Evolutionary conservation across 148 eudicot species (phyloP), one percentile per base, ranked within the genome.

Genomic region (Vaccinium darrowii): DNA sequence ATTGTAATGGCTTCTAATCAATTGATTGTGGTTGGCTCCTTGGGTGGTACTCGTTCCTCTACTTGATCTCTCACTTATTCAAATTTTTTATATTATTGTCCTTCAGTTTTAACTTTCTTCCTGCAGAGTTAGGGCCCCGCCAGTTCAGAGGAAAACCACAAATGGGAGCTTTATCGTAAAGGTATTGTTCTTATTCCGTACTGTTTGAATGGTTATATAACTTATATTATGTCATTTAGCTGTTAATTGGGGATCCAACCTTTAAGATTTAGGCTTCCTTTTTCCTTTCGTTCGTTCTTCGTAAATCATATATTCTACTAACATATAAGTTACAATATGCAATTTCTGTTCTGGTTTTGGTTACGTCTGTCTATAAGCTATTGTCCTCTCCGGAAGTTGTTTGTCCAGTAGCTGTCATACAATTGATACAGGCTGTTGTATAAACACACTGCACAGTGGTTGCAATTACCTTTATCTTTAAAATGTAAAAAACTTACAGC

Each of bases 51-150:
- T 57, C 72, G 72, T 85, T 84, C 78, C 76, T 76, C 72, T 72
- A 47, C 12, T n/a, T 82, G 56, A 39, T 60, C 16, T 54, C 56
- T 72, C 10, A 9, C 19, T 76, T 23, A 27, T 81, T 47, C 19
- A 81, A n/a, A 62, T 51, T 71, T 1, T 58, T 73, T 73, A n/a
- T 39, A 49, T 84, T 83, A 88, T 73, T 81, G 69, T 84, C 81
- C 54, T 88, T 57, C 82, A 69, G 76, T 71, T 39, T 58, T 82
- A 84, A 52, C 79, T 81, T 69, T 69, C 81, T 80, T 50, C 71
- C 78, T 94, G 89, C 98, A 97, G 99, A 93, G 63, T 82, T 89
- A 88, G 87, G 85, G 93, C 84, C 76, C 72, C 82, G n/a, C 74
- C 85, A 11, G 81, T 52, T 27, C 91, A 85, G 81, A 87, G 85